phyloP scores from a whole-genome alignment of 78 protist species.

The Dictyostelium firmibasis region DNA sequence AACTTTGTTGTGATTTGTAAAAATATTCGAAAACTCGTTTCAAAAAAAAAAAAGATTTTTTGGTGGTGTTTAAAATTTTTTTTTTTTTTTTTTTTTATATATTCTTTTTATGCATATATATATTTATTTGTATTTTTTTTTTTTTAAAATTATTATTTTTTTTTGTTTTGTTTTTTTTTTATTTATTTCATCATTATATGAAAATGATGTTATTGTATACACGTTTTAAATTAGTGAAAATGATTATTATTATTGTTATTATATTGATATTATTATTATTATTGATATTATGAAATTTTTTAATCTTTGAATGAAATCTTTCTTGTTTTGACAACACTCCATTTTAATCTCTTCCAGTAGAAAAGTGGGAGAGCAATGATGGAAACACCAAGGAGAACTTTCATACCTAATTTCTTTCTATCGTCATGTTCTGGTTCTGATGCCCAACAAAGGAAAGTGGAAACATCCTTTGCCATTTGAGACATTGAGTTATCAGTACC shows the following conservation, averaged over 20 bases:
- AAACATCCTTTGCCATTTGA: constrained; percentile 97
- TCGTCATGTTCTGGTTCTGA: constrained; percentile 93
- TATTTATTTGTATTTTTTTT: not conserved
- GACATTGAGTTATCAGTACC: constrained; percentile 92
- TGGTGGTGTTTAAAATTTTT: not conserved
- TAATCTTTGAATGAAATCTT: constrained; percentile 74
- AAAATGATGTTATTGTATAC: not conserved
- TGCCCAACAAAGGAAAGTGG: constrained; percentile 92
- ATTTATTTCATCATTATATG: not conserved
- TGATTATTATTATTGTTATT: not conserved
- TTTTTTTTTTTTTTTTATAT: not conserved
- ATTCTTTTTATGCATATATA: not conserved
- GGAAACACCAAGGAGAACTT: constrained; percentile 44
- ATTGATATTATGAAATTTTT: constrained; percentile 19
- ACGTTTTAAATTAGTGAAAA: not conserved
- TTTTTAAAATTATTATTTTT: not conserved
- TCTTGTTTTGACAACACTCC: constrained; percentile 72
- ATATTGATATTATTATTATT: not conserved
- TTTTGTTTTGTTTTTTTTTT: not conserved
- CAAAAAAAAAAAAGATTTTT: no score
- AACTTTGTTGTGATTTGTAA: no score
- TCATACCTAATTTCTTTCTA: constrained; percentile 87
- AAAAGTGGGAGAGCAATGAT: constrained; percentile 73
- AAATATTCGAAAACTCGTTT: not conserved
- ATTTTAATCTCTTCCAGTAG: constrained; percentile 82